phyloP scores from a whole-genome alignment of 345 rosid species.

The Citrus reticulata region DNA sequence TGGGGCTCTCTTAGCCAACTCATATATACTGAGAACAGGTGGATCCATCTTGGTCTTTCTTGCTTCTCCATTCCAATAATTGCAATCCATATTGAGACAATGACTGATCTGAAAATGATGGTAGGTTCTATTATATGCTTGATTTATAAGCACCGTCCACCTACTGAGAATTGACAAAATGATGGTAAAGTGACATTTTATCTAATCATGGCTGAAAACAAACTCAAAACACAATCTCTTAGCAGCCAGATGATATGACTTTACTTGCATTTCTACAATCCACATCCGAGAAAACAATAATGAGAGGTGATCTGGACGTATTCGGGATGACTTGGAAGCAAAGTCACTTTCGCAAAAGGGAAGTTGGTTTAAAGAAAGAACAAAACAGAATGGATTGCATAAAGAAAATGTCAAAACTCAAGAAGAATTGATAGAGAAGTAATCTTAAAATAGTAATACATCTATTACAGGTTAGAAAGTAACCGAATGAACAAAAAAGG shows the following conservation, averaged over 20 bases:
- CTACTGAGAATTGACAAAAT: neutral
- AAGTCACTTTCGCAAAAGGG: neutral
- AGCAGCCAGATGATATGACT: neutral
- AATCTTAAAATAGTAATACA: neutral
- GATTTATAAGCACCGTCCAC: neutral
- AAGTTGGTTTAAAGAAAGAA: neutral
- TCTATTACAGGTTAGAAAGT: neutral
- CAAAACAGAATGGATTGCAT: neutral
- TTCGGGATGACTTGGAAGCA: neutral
- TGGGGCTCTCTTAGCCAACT: too few species aligned
- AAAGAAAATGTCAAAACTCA: neutral
- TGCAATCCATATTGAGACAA: neutral
- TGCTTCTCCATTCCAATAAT: neutral
- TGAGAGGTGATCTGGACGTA: neutral
- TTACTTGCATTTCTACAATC: neutral
- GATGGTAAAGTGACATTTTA: neutral
- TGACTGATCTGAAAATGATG: neutral
- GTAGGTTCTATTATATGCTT: neutral
- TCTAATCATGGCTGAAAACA: neutral
- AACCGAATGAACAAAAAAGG: neutral
- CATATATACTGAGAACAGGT: neutral
- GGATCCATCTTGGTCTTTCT: neutral
- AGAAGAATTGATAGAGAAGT: neutral
- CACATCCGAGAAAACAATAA: too few species aligned
- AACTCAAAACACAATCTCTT: neutral